These are phyloP conservation scores for Euphorbia corollata DNA, from an alignment of 441 rosid genomes.

Conservation along the genomic window DNA sequence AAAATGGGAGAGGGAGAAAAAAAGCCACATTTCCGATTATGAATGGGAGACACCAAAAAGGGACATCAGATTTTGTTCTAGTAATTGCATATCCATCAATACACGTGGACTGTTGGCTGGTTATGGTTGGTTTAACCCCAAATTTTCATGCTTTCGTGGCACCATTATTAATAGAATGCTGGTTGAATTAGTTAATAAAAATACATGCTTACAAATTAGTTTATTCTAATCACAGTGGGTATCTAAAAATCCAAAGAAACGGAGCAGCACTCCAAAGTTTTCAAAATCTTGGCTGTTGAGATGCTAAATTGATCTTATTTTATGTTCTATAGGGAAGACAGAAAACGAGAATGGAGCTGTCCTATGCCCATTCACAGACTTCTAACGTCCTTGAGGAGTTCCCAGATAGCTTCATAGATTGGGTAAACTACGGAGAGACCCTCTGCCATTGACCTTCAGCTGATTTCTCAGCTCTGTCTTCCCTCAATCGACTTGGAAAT, in stretches of 20 bases:
- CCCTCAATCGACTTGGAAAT: slow-evolving; percentile 12
- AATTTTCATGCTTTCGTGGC: background rate
- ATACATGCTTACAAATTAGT: background rate
- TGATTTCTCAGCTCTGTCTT: background rate
- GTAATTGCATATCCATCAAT: no score
- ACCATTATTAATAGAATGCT: background rate
- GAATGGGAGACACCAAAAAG: no score
- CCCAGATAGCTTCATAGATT: slow-evolving; percentile 67
- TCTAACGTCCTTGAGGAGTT: slow-evolving; percentile 45
- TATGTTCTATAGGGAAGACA: slow-evolving; percentile 40
- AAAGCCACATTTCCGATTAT: no score
- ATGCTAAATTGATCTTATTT: background rate
- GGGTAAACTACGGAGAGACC: slow-evolving; percentile 79
- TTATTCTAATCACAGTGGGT: background rate
- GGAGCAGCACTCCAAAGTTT: no score
- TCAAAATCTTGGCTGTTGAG: background rate
- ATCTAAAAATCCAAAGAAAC: background rate
- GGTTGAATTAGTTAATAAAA: background rate
- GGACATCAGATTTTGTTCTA: no score
- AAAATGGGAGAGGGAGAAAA: no score
- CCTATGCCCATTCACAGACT: slow-evolving; percentile 26
- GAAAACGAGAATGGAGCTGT: slow-evolving; percentile 35
- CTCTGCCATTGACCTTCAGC: slow-evolving; percentile 51
- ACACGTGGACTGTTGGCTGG: background rate
- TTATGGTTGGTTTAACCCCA: background rate